phyloP scores from a whole-genome alignment of 2,329 filamentous ascomycete species.

The Diaporthe destruens region DNA sequence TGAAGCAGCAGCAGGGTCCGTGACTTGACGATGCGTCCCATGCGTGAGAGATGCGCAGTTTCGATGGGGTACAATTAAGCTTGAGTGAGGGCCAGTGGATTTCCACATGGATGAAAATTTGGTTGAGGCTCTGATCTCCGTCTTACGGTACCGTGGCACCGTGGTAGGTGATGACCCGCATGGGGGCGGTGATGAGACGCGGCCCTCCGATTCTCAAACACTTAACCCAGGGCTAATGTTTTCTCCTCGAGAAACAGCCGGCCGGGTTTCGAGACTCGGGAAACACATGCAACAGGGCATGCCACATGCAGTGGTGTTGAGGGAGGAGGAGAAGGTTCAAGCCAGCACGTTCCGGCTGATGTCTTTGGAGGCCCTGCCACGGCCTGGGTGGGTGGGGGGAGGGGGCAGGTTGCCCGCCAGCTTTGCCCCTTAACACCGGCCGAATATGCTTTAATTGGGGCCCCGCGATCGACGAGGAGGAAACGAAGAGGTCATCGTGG shows the following conservation, averaged over 20 bases:
- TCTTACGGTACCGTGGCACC: conserved; percentile 24
- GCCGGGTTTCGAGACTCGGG: conserved; percentile 33
- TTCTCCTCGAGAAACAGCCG: conserved; percentile 30
- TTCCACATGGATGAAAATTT: conserved; percentile 30
- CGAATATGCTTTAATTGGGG: conserved; percentile 41
- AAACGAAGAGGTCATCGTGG: conserved; percentile 44
- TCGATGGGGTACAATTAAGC: conserved; percentile 29
- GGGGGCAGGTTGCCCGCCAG: conserved; percentile 23
- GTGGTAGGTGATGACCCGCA: conserved; percentile 21
- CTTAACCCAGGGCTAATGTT: conserved; percentile 29
- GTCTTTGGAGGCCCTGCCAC: conserved; percentile 1
- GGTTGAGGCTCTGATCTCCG: conserved; percentile 35
- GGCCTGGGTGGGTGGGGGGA: conserved; percentile 34
- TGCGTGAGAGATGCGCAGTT: not conserved
- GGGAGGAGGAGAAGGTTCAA: conserved; percentile 50
- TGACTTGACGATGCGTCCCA: conserved; percentile 32
- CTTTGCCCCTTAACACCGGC: conserved; percentile 18
- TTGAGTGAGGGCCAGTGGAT: conserved; percentile 29
- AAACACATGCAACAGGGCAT: conserved; percentile 37
- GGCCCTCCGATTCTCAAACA: conserved; percentile 38
- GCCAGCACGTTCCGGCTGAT: conserved; percentile 47
- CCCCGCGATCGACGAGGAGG: conserved; percentile 46
- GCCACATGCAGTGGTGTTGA: conserved; percentile 11
- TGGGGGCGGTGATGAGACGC: conserved; percentile 38
- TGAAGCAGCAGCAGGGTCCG: conserved; percentile 13